Evolutionary conservation across 805 yeast genomes (phyloP).

Genomic region (Yamadazyma paraphyllophila): DNA sequence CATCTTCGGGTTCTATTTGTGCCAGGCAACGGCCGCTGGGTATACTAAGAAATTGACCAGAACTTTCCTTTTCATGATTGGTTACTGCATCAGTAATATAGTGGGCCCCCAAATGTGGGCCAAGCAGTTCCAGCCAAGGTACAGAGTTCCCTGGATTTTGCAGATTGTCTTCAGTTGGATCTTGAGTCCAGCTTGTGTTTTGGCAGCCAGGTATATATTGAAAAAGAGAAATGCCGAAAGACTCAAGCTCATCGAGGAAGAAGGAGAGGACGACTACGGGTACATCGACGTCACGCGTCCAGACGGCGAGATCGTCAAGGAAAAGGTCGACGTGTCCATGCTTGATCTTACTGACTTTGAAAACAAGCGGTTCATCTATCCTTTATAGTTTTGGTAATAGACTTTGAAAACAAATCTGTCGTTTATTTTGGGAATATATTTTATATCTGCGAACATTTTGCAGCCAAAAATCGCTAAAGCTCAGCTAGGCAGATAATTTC

Average conservation of each 20-base stretch:
- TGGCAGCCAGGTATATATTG: slow-evolving; percentile 46
- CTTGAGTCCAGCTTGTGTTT: slow-evolving; percentile 42
- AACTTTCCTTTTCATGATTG: slow-evolving; percentile 44
- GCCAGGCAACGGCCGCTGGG: slow-evolving; percentile 33
- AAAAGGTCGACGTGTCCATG: slow-evolving; percentile 12
- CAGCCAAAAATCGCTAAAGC: too few relatives aligned
- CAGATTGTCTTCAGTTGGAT: slow-evolving; percentile 54
- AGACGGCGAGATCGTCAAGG: slow-evolving; percentile 7
- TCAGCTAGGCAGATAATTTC: background rate
- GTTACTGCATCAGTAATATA: slow-evolving; percentile 48
- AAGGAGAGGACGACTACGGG: slow-evolving; percentile 11
- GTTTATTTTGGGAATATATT: too few relatives aligned
- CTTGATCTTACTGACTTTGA: slow-evolving; percentile 14
- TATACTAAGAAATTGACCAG: slow-evolving; percentile 50
- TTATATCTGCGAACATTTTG: background rate
- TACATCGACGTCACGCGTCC: slow-evolving; percentile 8
- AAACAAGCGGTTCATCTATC: slow-evolving; percentile 13
- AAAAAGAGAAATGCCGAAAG: slow-evolving; percentile 44
- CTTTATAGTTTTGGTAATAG: slow-evolving; percentile 4
- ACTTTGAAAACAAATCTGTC: too few relatives aligned
- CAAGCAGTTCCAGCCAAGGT: slow-evolving; percentile 42
- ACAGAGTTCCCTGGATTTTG: slow-evolving; percentile 43
- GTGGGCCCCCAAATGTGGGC: slow-evolving; percentile 59
- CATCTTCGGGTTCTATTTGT: slow-evolving; percentile 25
- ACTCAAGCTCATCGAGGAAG: slow-evolving; percentile 8